Conservation (phyloP, 768 basidiomycete genomes). For the Saitozyma podzolica region DNA sequence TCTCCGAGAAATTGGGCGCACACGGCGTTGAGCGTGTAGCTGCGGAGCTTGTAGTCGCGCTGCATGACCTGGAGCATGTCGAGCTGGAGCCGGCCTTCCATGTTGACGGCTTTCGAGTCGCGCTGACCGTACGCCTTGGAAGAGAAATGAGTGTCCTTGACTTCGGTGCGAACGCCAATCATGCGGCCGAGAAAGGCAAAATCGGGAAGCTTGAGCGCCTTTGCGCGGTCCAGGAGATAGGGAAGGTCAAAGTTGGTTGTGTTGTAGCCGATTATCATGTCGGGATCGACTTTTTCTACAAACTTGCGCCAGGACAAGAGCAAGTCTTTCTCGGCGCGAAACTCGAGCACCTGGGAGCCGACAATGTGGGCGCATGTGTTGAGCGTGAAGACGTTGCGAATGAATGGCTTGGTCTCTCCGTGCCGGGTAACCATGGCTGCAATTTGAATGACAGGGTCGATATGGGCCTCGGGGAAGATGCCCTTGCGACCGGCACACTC, state of each 20-base stretch:
- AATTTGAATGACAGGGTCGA: conserved; percentile 96
- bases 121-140: conserved; percentile 97
- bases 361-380: conserved; percentile 93
- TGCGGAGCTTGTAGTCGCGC: conserved; percentile 92
- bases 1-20: conserved; percentile 97
- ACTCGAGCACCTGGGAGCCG: conserved; percentile 92
- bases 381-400: conserved; percentile 93
- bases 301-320: conserved; percentile 87
- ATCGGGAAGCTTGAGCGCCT: conserved; percentile 66
- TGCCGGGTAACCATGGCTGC: conserved; percentile 99
- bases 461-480: conserved; percentile 86
- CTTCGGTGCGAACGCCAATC: conserved; percentile 73
- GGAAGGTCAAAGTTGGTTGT: conserved; percentile 92
- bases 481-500: conserved; percentile 98
- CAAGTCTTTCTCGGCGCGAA: conserved; percentile 70
- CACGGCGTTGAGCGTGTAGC: conserved; percentile 96
- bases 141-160: conserved; percentile 94
- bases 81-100: conserved; percentile 91
- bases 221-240: conserved; percentile 89
- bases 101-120: conserved; percentile 86
- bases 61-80: conserved; percentile 98
- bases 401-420: conserved; percentile 89
- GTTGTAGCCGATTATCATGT: conserved; percentile 96
- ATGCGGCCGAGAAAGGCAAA: conserved; percentile 78
- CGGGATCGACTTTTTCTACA: conserved; percentile 84